Base-by-base conservation (phyloP, 2,329 filamentous ascomycete species). In the Bipolaris gigantea region DNA sequence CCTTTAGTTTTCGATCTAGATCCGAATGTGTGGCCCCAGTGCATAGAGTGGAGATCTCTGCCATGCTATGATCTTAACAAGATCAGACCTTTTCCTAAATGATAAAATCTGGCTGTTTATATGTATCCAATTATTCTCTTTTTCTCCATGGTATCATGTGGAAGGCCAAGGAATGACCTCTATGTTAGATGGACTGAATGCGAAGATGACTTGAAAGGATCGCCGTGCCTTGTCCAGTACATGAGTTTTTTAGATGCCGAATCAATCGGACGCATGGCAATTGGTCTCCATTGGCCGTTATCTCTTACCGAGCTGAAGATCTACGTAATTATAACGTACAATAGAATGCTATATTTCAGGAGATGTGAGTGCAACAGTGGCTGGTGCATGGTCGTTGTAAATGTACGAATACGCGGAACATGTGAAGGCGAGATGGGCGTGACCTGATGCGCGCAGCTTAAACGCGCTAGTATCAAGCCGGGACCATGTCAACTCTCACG, bases 401-500 rank as follows among this genome's bases (percentile, higher is more conserved):
- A 21, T 32, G 16, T 33, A 10, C 8, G 19, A 45, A 30, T 15
- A 16, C 16, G 42, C 15, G 4, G n/a, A 19, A 30, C 30, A 16
- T 9, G 9, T 19, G 25, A 40, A n/a, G 21, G 30, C 27, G 35
- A 47, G 21, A 30, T 48, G 27, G 36, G 44, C 34, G 19, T 45
- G 34, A 33, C 42, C 50, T 49, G 32, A 35, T 23, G 23, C 48
- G 35, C 3, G 36, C 38, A 40, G 39, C 35, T 21, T 44, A 36
- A 36, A 50, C 47, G 35, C 47, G 47, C 51, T 54, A 54, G 35
- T 25, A 19, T 30, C 42, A 38, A 50, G 51, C 47, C 50, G 21
- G 41, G 51, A 46, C 51, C 51, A 35, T 50, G 27, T n/a, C 35
- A 27, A 19, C 38, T 21, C 35, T 44, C 47, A 41, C 19, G 27